Evolutionary conservation across 202 grass and related monocot genomes (phyloP).

Genomic region (Sporobolus alterniflorus): DNA sequence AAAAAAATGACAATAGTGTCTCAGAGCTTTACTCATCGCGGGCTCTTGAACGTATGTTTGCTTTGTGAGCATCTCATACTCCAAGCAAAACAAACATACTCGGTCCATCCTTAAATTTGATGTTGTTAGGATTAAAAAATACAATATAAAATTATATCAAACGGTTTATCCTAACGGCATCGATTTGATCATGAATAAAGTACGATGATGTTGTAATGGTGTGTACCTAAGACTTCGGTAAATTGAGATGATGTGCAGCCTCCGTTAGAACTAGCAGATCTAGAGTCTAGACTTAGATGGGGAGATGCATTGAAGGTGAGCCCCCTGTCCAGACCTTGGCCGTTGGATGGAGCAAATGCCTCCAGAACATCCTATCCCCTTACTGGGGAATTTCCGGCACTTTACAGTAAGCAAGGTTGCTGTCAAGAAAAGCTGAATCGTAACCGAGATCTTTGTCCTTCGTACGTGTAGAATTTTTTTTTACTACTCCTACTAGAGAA

Average conservation of each 20-base stretch:
- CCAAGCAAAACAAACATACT: no score
- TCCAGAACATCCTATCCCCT: background rate
- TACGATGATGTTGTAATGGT: no score
- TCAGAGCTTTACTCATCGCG: no score
- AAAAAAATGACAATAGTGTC: no score
- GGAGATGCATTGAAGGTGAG: conserved; percentile 28
- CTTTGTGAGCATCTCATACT: no score
- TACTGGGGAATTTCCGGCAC: no score
- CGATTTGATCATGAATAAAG: no score
- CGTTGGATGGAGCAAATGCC: conserved; percentile 22
- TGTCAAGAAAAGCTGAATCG: background rate
- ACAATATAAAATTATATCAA: no score
- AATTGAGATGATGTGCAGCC: conserved; percentile 1
- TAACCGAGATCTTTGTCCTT: background rate
- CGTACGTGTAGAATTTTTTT: background rate
- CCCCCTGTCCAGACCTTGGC: background rate
- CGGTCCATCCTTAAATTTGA: no score
- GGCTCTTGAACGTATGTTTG: no score
- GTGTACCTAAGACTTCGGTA: background rate
- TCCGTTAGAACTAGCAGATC: background rate
- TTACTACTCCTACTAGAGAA: background rate
- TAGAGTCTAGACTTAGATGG: background rate
- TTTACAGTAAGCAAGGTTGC: background rate
- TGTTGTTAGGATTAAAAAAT: no score
- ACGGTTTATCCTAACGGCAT: no score